Percentiles rank a stretch among this genome's conserved stretches.
Conservation (phyloP, 345 rosid genomes). For the Eucalyptus marginata region DNA sequence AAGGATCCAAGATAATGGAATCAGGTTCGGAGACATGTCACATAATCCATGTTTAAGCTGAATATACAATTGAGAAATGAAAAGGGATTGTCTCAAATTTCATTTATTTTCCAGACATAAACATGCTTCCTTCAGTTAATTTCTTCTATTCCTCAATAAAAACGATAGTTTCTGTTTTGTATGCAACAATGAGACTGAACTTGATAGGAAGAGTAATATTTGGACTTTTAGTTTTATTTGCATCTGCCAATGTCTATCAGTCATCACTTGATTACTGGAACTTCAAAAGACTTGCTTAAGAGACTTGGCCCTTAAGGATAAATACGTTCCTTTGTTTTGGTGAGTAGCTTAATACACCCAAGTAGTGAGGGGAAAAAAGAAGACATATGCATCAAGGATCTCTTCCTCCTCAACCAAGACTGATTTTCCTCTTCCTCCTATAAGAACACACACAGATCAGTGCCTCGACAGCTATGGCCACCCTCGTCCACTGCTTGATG, state of each 20-base stretch:
- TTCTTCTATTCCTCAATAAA: neutral
- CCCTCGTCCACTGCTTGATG: neutral
- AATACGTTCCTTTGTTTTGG: neutral
- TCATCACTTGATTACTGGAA: neutral
- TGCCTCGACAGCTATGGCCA: neutral
- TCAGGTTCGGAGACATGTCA: neutral
- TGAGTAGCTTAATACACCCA: neutral
- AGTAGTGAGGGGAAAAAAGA: neutral
- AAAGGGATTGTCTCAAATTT: neutral
- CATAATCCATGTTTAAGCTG: neutral
- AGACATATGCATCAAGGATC: neutral
- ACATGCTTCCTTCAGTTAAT: neutral
- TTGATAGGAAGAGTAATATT: neutral
- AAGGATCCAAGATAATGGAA: neutral
- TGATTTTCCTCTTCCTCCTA: neutral
- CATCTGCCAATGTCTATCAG: neutral
- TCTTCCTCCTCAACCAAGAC: neutral
- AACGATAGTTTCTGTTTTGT: neutral
- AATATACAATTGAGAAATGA: neutral
- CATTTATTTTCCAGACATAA: neutral
- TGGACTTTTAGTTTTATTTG: neutral
- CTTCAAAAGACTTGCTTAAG: neutral
- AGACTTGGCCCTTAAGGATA: neutral
- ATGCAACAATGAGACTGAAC: neutral
- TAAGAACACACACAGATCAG: neutral